Base-by-base conservation (phyloP, 768 basidiomycete species). In the Boletus fagicola region DNA sequence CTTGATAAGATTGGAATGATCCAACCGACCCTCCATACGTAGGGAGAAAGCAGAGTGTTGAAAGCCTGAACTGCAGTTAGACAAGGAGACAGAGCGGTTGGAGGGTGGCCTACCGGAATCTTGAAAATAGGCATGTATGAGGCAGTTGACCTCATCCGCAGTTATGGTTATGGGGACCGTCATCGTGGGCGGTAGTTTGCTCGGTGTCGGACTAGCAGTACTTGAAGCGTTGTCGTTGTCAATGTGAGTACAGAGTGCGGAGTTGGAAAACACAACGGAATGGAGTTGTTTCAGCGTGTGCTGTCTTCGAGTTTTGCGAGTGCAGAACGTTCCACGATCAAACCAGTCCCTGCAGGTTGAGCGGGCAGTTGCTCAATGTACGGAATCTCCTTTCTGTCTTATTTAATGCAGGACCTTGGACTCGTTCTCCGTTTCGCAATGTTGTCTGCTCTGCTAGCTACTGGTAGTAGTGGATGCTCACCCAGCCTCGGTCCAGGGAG, bases 71-170 rank as follows among this genome's bases (percentile, higher is more conserved):
- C 30, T 15, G 36, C 28, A 47, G 54, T 58, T 22, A 61, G 57
- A 57, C 52, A 31, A 62, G 57, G 46, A 43, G 54, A 35, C 36
- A 16, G 22, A 51, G 16, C 18, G 49, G 48, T 33, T 28, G 15
- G 40, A 38, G 12, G 15, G 26, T n/a, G 35, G 31, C 48, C 53
- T 20, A 90, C 91, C 91, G 33, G 90, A 91, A 64, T 94, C 92
- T 62, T 86, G 78, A 61, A 94, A 83, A 67, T 92, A 94, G 2
- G 92, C 81, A 71, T 93, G 85, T 47, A 94, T 86, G 60, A 93
- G 82, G 65, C 87, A 90, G 69, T 94, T 94, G 58, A 94, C 79
- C 68, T 93, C 89, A 62, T 92, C 90, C 38, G 90, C 87, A 40
- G 85, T 83, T 60, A 92, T 87, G 33, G 80, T 78, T 48, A 88